Base-by-base conservation (phyloP, 2,329 filamentous ascomycete genomes). In the Monosporascus sp. region DNA sequence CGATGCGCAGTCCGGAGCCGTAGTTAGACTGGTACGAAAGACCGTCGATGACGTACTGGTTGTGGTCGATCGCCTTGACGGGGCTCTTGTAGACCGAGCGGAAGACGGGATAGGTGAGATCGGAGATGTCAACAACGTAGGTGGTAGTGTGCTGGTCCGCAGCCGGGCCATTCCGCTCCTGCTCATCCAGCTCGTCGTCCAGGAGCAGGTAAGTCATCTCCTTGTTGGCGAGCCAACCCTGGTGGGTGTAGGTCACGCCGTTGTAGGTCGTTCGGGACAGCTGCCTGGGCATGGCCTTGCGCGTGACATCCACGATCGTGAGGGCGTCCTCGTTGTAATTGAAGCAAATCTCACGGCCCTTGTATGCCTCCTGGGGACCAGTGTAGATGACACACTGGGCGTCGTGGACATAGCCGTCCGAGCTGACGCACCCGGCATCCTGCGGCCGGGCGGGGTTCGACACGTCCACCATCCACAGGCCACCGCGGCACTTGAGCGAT, bases 401-500 rank as follows among this genome's bases (percentile, higher is more conserved):
- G 59, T 84, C 81, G 64, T 85, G 81, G 17, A 84, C 80, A 63
- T 85, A 84, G 36, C 80, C 81, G 62, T 84, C 81, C 19, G 73
- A 62, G 20, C 74, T 71, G 7, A 77, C 77, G 61, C 81, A 84
- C 41, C 81, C 82, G 31, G 31, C 31, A 34, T 34, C 31, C 31
- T 14, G 31, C 9, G 31, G 31, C 4, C 31, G 9, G 9, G 31
- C 31, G 7, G 79, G 76, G 20, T 71, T 75, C 16, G 70, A 76
- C 5, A 81, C 77, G 54, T 81, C 81, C 7, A 74, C 67, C 14
- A 79, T 73, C 69, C 70, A 72, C 81, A 84, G 24, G 66, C 61
- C 57, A 67, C 31, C 31, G 4, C 31, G 31, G 5, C 31, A 66
- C 56, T 66, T 72, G 46, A 74, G 67, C 20, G 73, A 72, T 58